Percentiles rank a stretch among this genome's conserved stretches.
These are phyloP conservation scores for Cucurbitaria berberidis DNA, from an alignment of 2,329 filamentous ascomycete species.

Conservation along the genomic window DNA sequence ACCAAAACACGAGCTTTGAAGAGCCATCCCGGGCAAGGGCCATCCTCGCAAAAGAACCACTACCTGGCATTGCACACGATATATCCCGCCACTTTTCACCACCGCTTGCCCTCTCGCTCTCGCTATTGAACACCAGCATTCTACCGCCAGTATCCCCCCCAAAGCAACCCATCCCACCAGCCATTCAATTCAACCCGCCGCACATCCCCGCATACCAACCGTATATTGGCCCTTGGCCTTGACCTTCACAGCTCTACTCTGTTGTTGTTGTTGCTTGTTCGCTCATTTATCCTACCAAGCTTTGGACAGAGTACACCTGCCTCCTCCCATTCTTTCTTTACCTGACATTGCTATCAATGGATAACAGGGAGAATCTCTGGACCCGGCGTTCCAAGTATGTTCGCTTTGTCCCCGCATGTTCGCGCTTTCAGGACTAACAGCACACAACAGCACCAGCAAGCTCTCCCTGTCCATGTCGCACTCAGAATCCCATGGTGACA, in stretches of 20 bases:
- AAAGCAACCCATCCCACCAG: constrained; percentile 4
- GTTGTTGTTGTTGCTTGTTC: constrained; percentile 40
- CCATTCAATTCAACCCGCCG: background rate
- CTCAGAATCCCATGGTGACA: constrained; percentile 58
- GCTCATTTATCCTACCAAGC: constrained; percentile 45
- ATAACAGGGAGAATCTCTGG: constrained; percentile 64
- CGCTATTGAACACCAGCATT: constrained; percentile 7
- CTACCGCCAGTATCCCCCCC: constrained; percentile 6
- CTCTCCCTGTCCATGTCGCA: constrained; percentile 83
- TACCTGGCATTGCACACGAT: constrained; percentile 25
- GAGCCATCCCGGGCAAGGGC: no score
- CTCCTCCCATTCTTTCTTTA: constrained; percentile 6
- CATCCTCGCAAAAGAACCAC: constrained; percentile 24
- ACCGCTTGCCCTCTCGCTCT: constrained; percentile 4
- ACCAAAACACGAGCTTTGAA: no score
- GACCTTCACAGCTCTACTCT: no score
- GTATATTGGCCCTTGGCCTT: constrained; percentile 30
- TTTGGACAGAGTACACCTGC: constrained; percentile 23
- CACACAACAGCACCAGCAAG: constrained; percentile 73
- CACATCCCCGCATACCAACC: constrained; percentile 18
- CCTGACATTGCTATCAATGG: constrained; percentile 43
- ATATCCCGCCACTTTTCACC: constrained; percentile 22
- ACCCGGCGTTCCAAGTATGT: constrained; percentile 82
- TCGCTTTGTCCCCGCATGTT: constrained; percentile 25
- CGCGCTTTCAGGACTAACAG: constrained; percentile 32